Evolutionary conservation across 306 rosid species (phyloP).

Genomic region (Clitoria ternatea): DNA sequence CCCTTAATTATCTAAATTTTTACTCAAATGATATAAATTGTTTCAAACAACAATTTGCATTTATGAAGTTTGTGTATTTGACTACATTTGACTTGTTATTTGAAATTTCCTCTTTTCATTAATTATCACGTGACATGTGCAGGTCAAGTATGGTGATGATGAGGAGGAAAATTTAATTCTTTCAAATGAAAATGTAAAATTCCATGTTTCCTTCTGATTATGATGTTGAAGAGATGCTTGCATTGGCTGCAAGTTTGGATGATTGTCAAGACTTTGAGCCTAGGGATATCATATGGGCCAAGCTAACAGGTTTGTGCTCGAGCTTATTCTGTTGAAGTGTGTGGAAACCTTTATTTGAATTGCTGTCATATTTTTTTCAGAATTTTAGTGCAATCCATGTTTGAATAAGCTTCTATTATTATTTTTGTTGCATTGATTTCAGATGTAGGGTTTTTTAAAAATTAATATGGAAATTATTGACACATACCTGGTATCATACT

Average conservation of each 20-base stretch:
- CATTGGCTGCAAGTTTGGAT: constrained; percentile 89
- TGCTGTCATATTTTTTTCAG: not conserved
- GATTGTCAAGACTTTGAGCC: constrained; percentile 83
- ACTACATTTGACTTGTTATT: not conserved
- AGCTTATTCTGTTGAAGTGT: constrained; percentile 10
- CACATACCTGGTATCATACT: constrained; percentile 2
- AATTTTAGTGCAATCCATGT: not conserved
- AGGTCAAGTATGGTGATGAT: constrained; percentile 82
- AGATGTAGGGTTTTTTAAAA: not conserved
- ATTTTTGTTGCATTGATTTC: not conserved
- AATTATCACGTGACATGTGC: constrained; percentile 37
- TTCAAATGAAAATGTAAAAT: constrained; percentile 70
- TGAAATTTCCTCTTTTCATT: constrained; percentile 12
- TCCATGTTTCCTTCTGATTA: constrained; percentile 74
- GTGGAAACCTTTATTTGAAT: constrained; percentile 1
- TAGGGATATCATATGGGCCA: constrained; percentile 95
- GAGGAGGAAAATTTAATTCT: constrained; percentile 72
- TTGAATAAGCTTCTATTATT: constrained; percentile 13
- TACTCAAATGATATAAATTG: not conserved
- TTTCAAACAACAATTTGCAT: not conserved
- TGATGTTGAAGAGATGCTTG: constrained; percentile 80
- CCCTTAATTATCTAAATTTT: constrained; percentile 9
- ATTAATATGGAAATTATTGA: constrained; percentile 9
- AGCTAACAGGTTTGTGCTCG: constrained; percentile 80
- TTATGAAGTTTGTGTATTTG: not conserved